Evolutionary conservation across 345 rosid species (phyloP), one percentile per base, ranked within the genome.

Genomic region (Zanthoxylum bungeanum): DNA sequence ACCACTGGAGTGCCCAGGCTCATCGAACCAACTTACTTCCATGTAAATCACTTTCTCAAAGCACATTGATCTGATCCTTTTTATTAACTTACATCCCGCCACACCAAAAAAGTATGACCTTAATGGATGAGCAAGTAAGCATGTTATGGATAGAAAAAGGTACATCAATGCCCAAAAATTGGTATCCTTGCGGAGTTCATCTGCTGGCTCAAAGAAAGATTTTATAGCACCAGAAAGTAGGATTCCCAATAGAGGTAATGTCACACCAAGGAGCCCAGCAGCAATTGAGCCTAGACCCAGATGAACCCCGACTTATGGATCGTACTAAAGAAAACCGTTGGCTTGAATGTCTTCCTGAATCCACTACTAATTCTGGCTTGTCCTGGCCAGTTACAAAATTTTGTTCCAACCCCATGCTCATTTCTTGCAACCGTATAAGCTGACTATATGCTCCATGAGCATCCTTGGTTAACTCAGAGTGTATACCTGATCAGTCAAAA

Each of bases 1-100:
- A 68, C 98, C 96, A 25, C 91, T 91, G 0, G 97, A 89, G 80
- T 93, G 85, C 2, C 81, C 78, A 12, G 83, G 81, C 61, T 89
- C 88, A 72, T 93, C 96, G 42, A 93, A 93, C 97, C 97, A 93
- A 16, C 93, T 70, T 42, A 93, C 77, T 58, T 93, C 97, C 96
- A 88, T 90, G 66, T 75, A 79, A 60, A 91, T 86, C 10, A 84
- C 84, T 75, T 84, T 88, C 85, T 89, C 84, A n/a, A 91, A 93
- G 69, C 92, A 86, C 82, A 86, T 78, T 14, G 86, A 65, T 47
- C 92, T 72, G 1, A 91, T 84, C 46, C 97, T 52, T 46, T 77
- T 82, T 64, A 93, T 84, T 69, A 91, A 74, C 58, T 78, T 88
- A 33, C 87, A 74, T 17, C 97, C 92, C 7, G 98, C 93, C 17